Percentiles rank a stretch among this genome's conserved stretches.
These are phyloP conservation scores for Aspergillus campestris DNA, from an alignment of 495 filamentous ascomycete genomes.

Conservation along the genomic window DNA sequence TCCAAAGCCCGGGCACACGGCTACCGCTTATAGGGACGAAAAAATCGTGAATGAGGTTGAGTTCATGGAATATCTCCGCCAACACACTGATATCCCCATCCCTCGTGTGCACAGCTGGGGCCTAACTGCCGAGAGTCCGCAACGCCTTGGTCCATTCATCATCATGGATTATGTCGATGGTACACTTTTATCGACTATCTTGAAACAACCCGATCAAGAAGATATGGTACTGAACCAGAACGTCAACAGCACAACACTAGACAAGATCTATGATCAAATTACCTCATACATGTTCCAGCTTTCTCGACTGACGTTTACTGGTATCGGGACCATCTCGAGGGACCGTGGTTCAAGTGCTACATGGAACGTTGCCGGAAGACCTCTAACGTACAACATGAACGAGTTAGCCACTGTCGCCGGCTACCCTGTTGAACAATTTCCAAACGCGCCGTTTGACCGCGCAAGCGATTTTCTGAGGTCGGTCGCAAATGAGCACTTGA, in stretches of 20 bases:
- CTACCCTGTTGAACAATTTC: conserved; percentile 24
- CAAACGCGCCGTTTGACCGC: conserved; percentile 23
- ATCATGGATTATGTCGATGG: conserved; percentile 34
- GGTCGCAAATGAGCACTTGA: conserved; percentile 24
- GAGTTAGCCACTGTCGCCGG: conserved; percentile 27
- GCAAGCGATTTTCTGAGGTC: conserved; percentile 26
- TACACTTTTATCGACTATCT: conserved; percentile 19
- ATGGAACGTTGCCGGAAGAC: conserved; percentile 25
- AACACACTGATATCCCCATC: conserved; percentile 33
- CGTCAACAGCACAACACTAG: conserved; percentile 14
- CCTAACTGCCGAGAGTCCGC: conserved; percentile 23
- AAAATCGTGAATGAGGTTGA: conserved; percentile 33
- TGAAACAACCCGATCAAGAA: conserved; percentile 23
- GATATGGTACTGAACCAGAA: conserved; percentile 24
- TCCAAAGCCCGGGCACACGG: conserved; percentile 23
- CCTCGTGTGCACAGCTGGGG: conserved; percentile 27
- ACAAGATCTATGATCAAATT: conserved; percentile 28
- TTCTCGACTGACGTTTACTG: conserved; percentile 25
- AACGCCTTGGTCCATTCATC: conserved; percentile 31
- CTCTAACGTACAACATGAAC: conserved; percentile 35
- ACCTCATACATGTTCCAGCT: conserved; percentile 29
- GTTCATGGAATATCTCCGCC: conserved; percentile 26
- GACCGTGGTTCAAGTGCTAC: conserved; percentile 14
- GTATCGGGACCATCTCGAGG: conserved; percentile 30
- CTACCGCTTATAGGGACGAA: conserved; percentile 21